Conservation (phyloP, 352 stramenopile genomes). For the Thraustotheca clavata region DNA sequence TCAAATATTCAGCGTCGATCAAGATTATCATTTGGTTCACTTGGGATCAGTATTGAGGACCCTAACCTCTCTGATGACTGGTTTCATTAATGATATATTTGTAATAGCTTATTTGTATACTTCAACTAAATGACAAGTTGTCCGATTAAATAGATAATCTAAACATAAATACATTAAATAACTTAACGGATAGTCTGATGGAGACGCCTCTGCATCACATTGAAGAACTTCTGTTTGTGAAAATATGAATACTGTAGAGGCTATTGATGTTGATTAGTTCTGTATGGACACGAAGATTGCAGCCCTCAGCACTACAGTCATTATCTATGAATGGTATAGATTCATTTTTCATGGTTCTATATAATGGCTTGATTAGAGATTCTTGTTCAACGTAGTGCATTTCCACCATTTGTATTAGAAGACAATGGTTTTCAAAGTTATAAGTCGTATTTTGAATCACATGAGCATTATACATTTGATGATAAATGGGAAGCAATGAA, state of each 20-base stretch:
- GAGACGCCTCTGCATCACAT: conserved; percentile 35
- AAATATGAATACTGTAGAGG: background rate
- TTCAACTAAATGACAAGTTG: too few relatives aligned
- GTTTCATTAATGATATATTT: too few relatives aligned
- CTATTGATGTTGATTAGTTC: conserved; percentile 22
- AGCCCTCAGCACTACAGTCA: conserved; percentile 33
- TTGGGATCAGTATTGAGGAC: background rate
- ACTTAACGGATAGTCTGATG: conserved; percentile 23
- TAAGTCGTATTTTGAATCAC: conserved; percentile 21
- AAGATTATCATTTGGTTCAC: background rate
- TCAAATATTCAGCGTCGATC: background rate
- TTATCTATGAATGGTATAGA: conserved; percentile 38
- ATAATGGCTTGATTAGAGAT: conserved; percentile 32
- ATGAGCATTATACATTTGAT: conserved; percentile 25
- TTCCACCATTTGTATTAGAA: conserved; percentile 25
- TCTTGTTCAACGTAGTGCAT: conserved; percentile 31
- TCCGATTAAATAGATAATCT: too few relatives aligned
- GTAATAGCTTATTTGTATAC: too few relatives aligned
- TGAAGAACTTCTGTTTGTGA: conserved; percentile 44
- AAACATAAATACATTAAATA: background rate
- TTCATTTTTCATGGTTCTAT: background rate
- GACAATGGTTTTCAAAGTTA: conserved; percentile 17
- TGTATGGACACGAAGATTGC: conserved; percentile 38
- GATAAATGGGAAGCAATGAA: conserved; percentile 46
- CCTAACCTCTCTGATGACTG: background rate